phyloP scores from a whole-genome alignment of 176 grass and related monocot species.

The Cenchrus purpureus region DNA sequence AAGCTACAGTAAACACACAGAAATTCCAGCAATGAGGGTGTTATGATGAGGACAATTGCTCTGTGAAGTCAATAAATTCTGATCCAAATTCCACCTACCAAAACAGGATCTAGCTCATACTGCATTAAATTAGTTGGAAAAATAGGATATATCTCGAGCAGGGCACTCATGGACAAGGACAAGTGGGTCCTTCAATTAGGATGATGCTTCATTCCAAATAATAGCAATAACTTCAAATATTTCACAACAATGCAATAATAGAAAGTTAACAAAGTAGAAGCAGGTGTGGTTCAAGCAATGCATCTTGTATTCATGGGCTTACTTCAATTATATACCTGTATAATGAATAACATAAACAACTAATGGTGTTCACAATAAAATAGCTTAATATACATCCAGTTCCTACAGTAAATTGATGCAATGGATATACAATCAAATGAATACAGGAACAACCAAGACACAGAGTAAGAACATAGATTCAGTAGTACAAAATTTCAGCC shows the following conservation, averaged over 20 bases:
- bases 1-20: neutral
- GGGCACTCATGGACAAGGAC: neutral
- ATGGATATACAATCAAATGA: neutral
- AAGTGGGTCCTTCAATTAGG: neutral
- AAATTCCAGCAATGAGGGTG: neutral
- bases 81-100: neutral
- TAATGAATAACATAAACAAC: neutral
- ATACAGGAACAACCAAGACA: neutral
- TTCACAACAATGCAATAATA: conserved; percentile 2
- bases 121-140: neutral
- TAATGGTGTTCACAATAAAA: neutral
- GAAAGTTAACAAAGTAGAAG: neutral
- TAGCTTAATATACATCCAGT: neutral
- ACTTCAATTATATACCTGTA: neutral
- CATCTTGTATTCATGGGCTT: neutral
- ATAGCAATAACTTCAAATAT: neutral
- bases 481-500: neutral
- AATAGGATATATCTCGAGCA: neutral
- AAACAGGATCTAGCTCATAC: neutral
- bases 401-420: neutral
- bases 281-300: neutral
- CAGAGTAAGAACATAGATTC: neutral
- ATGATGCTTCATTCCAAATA: conserved; percentile 13
- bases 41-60: neutral
- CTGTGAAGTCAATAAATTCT: neutral